These are phyloP conservation scores for Tirmania nivea DNA, from an alignment of 495 filamentous ascomycete genomes.

Conservation along the genomic window DNA sequence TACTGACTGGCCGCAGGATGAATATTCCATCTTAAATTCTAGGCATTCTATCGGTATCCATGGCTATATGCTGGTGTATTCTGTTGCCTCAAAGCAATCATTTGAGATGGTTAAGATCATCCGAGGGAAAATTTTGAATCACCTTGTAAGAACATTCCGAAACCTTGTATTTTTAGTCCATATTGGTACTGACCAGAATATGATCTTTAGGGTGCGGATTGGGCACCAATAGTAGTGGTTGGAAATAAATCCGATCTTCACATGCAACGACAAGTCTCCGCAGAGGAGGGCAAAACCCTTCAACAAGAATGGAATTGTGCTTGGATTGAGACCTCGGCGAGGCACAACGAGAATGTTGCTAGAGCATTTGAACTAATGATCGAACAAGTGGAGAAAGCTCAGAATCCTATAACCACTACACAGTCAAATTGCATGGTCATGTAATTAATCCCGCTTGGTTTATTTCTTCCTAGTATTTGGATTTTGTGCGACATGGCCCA, in stretches of 20 bases:
- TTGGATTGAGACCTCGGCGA: constrained; percentile 84
- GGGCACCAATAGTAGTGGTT: constrained; percentile 80
- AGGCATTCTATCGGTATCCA: constrained; percentile 99
- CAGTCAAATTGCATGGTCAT: constrained; percentile 67
- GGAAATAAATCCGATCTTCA: constrained; percentile 94
- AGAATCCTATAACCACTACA: constrained; percentile 63
- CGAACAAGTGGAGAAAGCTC: constrained; percentile 78
- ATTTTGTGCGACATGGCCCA: not conserved
- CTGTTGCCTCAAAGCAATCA: constrained; percentile 72
- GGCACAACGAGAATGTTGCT: constrained; percentile 78
- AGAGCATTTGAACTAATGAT: constrained; percentile 92
- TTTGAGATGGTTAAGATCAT: constrained; percentile 96
- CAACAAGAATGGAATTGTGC: constrained; percentile 74
- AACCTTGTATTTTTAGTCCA: not conserved
- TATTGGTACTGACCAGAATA: not conserved
- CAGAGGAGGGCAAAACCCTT: constrained; percentile 60
- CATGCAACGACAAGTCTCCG: constrained; percentile 76
- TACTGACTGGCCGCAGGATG: constrained; percentile 39
- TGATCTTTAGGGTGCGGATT: constrained; percentile 54
- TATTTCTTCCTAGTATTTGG: not conserved
- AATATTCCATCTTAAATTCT: constrained; percentile 92
- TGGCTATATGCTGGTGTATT: constrained; percentile 97
- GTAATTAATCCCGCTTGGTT: constrained; percentile 25
- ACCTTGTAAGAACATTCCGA: constrained; percentile 41
- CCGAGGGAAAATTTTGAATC: constrained; percentile 90